Evolutionary conservation across 2,329 filamentous ascomycete species (phyloP).

Genomic region (Graphiopsis chlorocephala): DNA sequence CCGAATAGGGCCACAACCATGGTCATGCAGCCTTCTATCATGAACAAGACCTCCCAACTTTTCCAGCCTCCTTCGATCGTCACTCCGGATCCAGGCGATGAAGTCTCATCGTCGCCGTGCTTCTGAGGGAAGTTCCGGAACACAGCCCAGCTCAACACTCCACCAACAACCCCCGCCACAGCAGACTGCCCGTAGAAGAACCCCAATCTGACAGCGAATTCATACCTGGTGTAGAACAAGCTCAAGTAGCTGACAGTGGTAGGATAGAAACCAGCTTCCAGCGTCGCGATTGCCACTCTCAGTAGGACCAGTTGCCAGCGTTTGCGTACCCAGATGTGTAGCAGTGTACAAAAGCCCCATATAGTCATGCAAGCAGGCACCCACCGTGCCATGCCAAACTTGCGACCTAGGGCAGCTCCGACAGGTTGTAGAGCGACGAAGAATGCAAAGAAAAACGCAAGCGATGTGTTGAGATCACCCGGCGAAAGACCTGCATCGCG

Average conservation of each 20-base stretch:
- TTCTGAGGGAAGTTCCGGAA: slow-evolving; percentile 43
- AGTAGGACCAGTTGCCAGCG: slow-evolving; percentile 49
- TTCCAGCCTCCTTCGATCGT: slow-evolving; percentile 35
- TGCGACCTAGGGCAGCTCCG: slow-evolving; percentile 56
- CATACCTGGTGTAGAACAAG: slow-evolving; percentile 57
- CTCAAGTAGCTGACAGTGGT: slow-evolving; percentile 58
- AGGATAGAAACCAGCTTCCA: slow-evolving; percentile 59
- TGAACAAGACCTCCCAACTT: slow-evolving; percentile 52
- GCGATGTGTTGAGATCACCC: slow-evolving; percentile 55
- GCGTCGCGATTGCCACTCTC: slow-evolving; percentile 45
- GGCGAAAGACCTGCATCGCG: slow-evolving; percentile 51
- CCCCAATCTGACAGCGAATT: slow-evolving; percentile 54
- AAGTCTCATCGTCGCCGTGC: neutral
- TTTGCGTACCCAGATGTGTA: slow-evolving; percentile 47
- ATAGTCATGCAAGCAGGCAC: slow-evolving; percentile 58
- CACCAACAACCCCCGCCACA: slow-evolving; percentile 56
- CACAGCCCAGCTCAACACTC: slow-evolving; percentile 51
- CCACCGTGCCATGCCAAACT: slow-evolving; percentile 55
- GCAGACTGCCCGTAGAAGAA: slow-evolving; percentile 59
- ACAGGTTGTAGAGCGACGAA: slow-evolving; percentile 59
- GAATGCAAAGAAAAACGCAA: slow-evolving; percentile 57
- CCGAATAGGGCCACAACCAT: slow-evolving; percentile 46
- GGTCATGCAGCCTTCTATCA: slow-evolving; percentile 49
- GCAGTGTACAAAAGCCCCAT: slow-evolving; percentile 50
- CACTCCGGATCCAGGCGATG: neutral